Conservation (phyloP, 2,329 filamentous ascomycete genomes). For the Nigrograna mackinnonii region DNA sequence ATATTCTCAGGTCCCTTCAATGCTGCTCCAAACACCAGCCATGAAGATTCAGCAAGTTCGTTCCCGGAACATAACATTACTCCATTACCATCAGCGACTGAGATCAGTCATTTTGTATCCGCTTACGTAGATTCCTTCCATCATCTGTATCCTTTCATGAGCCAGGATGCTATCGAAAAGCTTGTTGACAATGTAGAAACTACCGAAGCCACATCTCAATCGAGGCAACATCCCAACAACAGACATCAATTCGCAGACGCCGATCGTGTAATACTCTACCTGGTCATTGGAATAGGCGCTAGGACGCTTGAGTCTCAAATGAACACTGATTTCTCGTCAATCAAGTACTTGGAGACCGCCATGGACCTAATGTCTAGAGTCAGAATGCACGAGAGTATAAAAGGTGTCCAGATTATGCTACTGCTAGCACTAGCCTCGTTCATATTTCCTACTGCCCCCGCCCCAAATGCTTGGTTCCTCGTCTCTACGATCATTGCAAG, state of each 20-base stretch:
- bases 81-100: not conserved
- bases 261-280: too few species aligned
- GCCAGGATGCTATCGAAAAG: not conserved
- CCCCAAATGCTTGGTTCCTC: not conserved
- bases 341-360: not conserved
- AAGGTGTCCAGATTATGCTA: not conserved
- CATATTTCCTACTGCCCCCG: not conserved
- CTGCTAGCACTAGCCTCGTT: not conserved
- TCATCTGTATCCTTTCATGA: not conserved
- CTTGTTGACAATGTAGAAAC: not conserved
- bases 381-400: not conserved
- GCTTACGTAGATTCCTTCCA: not conserved
- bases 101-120: not conserved
- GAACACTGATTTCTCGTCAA: not conserved
- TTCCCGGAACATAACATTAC: not conserved
- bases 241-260: too few species aligned
- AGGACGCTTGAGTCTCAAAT: not conserved
- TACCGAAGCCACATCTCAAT: too few species aligned
- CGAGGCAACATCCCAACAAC: too few species aligned
- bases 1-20: not conserved
- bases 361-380: not conserved
- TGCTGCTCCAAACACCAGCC: not conserved
- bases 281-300: not conserved
- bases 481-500: not conserved
- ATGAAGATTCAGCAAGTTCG: too few species aligned